Conservation (phyloP, 2,329 filamentous ascomycete species). For the Pseudopithomyces chartarum region DNA sequence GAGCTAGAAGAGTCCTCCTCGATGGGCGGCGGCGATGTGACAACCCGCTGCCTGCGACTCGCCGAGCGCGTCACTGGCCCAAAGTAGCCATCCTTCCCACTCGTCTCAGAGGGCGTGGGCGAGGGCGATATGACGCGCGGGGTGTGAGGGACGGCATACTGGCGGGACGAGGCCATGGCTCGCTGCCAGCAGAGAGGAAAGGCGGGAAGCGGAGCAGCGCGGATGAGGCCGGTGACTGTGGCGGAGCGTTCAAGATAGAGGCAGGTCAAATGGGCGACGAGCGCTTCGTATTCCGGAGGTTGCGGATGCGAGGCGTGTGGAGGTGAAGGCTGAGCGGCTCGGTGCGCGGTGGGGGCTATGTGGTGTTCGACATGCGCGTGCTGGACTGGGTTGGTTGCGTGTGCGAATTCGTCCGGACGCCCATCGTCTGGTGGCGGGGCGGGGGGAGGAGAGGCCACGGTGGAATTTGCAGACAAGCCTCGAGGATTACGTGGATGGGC, state of each 20-base stretch:
- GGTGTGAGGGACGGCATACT: slow-evolving; percentile 70
- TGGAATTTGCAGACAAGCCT: slow-evolving; percentile 29
- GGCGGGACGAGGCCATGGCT: slow-evolving; percentile 53
- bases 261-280: slow-evolving; percentile 31
- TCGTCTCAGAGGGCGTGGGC: slow-evolving; percentile 59
- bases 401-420: slow-evolving; percentile 41
- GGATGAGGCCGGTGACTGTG: slow-evolving; percentile 62
- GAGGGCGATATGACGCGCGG: slow-evolving; percentile 91
- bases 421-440: slow-evolving; percentile 35
- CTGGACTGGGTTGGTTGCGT: slow-evolving; percentile 10
- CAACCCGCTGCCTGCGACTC: slow-evolving; percentile 60
- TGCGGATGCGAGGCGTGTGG: slow-evolving; percentile 20
- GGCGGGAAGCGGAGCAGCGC: slow-evolving; percentile 62
- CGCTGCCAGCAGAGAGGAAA: slow-evolving; percentile 52
- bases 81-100: slow-evolving; percentile 65
- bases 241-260: slow-evolving; percentile 30
- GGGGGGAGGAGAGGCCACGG: slow-evolving; percentile 38
- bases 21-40: slow-evolving; percentile 64
- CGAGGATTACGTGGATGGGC: slow-evolving; percentile 9
- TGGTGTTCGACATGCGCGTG: slow-evolving; percentile 30
- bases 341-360: slow-evolving; percentile 13
- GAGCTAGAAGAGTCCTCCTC: slow-evolving; percentile 64
- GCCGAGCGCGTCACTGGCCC: slow-evolving; percentile 80
- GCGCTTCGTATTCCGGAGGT: slow-evolving; percentile 17
- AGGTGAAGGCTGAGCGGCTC: slow-evolving; percentile 18